Base-by-base conservation (phyloP, 306 rosid genomes). In the Dryas octopetala region DNA sequence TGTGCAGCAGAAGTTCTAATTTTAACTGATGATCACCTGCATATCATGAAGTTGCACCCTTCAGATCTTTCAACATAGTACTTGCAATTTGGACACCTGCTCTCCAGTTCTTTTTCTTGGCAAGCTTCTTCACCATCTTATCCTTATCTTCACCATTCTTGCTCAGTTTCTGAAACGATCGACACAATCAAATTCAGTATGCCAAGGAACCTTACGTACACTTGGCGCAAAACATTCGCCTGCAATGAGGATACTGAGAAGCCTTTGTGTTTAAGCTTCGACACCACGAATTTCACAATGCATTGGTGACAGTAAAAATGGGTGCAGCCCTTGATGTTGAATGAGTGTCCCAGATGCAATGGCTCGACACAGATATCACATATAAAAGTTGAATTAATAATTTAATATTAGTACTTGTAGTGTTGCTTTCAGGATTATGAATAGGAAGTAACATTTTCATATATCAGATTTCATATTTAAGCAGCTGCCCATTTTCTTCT, bases 271-370 rank as follows among this genome's bases (percentile, higher is more conserved):
- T 73, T 70, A 61, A 91, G 81, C 78, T 86, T 89, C 1, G 81
- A 14, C 4, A 80, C 87, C 6, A 91, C 79, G 38, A 86, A 87
- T 51, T 85, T 88, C 7, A 68, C 19, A 3, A 85, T 65, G 68
- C 97, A 91, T 1, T 82, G 81, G 13, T 65, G 19, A 50, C 95
- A 89, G 57, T 83, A 91, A 0, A 85, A 80, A 53, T 89, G 97
- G 38, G 16, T 15, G 16, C 97, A 89, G 10, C 83, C 85, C 9
- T 73, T 48, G 16, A 80, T 23, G 11, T 23, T 19, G 50, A 87
- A 80, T 9, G 66, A 68, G 55, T 82, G 69, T 2, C 28, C 43
- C 6, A 45, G 49, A 23, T 57, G 54, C 76, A 61, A 78, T 11
- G 70, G 40, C 45, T 77, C 80, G 41, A 28, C 12, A 66, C 91